Percentiles rank a stretch among this genome's conserved stretches.
phyloP scores from a whole-genome alignment of 2,329 filamentous ascomycete species.

The Ceratocystis ficicola region DNA sequence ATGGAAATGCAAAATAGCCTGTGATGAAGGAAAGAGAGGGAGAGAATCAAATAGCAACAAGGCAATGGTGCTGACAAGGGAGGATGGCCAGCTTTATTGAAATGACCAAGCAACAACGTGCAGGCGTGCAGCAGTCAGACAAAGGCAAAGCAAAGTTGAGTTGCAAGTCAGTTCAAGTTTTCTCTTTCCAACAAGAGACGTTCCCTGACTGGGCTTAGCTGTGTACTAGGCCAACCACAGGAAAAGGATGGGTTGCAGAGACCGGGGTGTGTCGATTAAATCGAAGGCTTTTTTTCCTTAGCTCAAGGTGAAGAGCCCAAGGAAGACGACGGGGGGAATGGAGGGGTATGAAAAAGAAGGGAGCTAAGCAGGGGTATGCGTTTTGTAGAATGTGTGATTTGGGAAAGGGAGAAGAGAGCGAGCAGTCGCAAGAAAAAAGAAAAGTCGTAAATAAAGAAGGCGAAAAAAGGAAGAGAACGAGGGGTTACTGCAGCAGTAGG shows the following conservation, averaged over 20 bases:
- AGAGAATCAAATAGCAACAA: not conserved
- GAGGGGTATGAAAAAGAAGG: not conserved
- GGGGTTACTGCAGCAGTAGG: not conserved
- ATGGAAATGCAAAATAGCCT: constrained; percentile 4
- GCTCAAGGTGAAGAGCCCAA: not conserved
- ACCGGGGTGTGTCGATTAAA: constrained; percentile 11
- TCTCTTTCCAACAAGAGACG: too few relatives aligned
- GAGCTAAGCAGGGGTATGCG: not conserved
- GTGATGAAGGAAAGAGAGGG: constrained; percentile 5
- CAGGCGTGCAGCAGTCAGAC: constrained; percentile 1
- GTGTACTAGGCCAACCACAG: not conserved
- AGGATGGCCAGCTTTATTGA: constrained; percentile 12
- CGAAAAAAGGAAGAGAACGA: not conserved
- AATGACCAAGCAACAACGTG: constrained; percentile 7
- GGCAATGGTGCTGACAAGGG: not conserved
- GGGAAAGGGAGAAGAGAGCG: not conserved
- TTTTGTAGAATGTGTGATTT: not conserved
- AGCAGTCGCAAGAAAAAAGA: not conserved
- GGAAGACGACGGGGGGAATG: not conserved
- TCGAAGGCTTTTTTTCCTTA: not conserved
- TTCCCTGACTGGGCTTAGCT: not conserved
- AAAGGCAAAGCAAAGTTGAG: not conserved
- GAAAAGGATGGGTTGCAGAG: not conserved
- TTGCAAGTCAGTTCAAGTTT: not conserved
- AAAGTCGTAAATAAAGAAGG: not conserved